Percentiles rank a stretch among this genome's conserved stretches.
These are phyloP conservation scores for Claviceps humidiphila DNA, from an alignment of 2,329 filamentous ascomycete species.

Conservation along the genomic window DNA sequence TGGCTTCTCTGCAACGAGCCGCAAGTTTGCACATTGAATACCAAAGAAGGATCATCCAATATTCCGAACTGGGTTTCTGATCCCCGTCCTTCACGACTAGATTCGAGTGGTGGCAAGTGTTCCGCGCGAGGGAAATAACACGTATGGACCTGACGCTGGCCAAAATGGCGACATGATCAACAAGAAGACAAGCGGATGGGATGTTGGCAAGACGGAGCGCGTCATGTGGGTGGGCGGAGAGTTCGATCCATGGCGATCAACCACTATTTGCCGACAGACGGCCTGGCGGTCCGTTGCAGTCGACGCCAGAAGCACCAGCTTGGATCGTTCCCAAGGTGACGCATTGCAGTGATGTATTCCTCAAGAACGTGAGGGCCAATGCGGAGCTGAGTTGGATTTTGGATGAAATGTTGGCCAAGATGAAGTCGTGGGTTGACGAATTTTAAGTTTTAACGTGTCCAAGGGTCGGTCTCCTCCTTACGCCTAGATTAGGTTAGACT, in stretches of 20 bases:
- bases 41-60: background rate
- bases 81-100: background rate
- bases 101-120: no score
- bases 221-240: constrained; percentile 46
- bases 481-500: no score
- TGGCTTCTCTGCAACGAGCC: constrained; percentile 54
- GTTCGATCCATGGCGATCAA: constrained; percentile 46
- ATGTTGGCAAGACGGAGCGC: constrained; percentile 33
- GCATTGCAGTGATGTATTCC: constrained; percentile 41
- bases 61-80: background rate
- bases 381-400: constrained; percentile 4
- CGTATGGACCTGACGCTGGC: constrained; percentile 7
- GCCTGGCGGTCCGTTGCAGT: constrained; percentile 39
- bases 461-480: no score
- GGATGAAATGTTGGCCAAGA: constrained; percentile 31
- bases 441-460: constrained; percentile 25
- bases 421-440: constrained; percentile 40
- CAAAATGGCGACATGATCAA: constrained; percentile 31
- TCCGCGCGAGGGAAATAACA: constrained; percentile 26
- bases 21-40: constrained; percentile 10
- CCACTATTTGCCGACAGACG: constrained; percentile 35
- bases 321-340: constrained; percentile 38
- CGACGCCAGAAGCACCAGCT: constrained; percentile 32
- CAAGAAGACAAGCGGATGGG: constrained; percentile 42
- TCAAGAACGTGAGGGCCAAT: constrained; percentile 24